Evolutionary conservation across 192 early-diverging fungal species (phyloP).

Genomic region (Linnemannia elongata): DNA sequence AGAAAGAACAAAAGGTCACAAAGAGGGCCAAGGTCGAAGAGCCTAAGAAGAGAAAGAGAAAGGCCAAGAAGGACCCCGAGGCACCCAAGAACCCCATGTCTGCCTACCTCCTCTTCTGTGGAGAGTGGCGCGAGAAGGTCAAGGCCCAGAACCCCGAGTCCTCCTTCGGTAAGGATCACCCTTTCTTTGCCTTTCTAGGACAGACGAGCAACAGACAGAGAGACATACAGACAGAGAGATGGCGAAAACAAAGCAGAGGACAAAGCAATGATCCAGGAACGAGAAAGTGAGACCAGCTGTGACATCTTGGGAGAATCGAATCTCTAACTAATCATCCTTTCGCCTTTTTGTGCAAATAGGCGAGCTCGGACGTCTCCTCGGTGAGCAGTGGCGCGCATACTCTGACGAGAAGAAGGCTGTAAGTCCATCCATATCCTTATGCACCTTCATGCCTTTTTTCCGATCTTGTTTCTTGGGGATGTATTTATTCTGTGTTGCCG

Average conservation of each 20-base stretch:
- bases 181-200: conserved; percentile 13
- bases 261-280: not conserved
- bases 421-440: conserved; percentile 17
- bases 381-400: conserved; percentile 71
- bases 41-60: conserved; percentile 64
- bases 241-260: not conserved
- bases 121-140: conserved; percentile 82
- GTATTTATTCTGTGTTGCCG: not conserved
- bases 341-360: conserved; percentile 16
- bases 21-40: conserved; percentile 62
- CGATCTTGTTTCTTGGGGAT: not conserved
- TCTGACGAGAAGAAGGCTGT: conserved; percentile 54
- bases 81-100: conserved; percentile 94
- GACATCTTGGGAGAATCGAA: not conserved
- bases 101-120: conserved; percentile 93
- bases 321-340: not conserved
- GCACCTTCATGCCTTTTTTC: not conserved
- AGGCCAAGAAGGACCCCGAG: conserved; percentile 88
- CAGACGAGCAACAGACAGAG: not conserved
- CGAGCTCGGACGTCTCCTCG: conserved; percentile 79
- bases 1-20: conserved; percentile 49
- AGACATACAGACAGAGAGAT: not conserved
- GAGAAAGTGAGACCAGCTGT: not conserved
- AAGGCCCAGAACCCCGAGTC: conserved; percentile 86
- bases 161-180: conserved; percentile 67